Conservation (phyloP, 805 yeast species). For the Wickerhamomyces sydowiorum region DNA sequence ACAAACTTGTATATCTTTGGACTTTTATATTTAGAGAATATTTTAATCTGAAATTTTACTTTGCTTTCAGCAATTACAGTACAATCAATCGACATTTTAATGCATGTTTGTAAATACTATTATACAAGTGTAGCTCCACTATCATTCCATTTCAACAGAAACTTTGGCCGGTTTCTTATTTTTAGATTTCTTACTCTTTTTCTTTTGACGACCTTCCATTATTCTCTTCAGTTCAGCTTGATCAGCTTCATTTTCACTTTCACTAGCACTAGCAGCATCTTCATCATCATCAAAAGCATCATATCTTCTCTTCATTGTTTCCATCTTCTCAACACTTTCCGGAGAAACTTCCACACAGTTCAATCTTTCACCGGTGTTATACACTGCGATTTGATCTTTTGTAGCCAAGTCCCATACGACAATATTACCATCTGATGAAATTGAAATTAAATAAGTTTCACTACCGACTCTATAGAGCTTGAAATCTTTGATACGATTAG, state of each 20-base stretch:
- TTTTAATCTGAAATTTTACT: too few species aligned
- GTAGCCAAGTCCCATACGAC: constrained; percentile 78
- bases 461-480: constrained; percentile 35
- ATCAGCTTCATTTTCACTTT: constrained; percentile 73
- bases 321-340: constrained; percentile 71
- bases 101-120: neutral
- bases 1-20: neutral
- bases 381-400: constrained; percentile 82
- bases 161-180: constrained; percentile 39
- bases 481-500: constrained; percentile 80
- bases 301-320: constrained; percentile 58
- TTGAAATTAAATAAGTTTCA: constrained; percentile 59
- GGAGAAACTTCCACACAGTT: constrained; percentile 77
- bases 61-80: too few species aligned
- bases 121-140: neutral
- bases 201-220: constrained; percentile 39
- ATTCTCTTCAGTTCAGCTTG: constrained; percentile 59
- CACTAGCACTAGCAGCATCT: constrained; percentile 44
- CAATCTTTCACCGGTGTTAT: constrained; percentile 84
- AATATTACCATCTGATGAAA: constrained; percentile 89
- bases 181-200: constrained; percentile 30
- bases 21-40: neutral
- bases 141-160: constrained; percentile 50
- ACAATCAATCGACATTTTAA: too few species aligned
- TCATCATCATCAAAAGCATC: constrained; percentile 29